Percentiles rank a stretch among this genome's conserved stretches.
Evolutionary conservation across 2,329 filamentous ascomycete genomes (phyloP).

Genomic region (Aureobasidium sp.): DNA sequence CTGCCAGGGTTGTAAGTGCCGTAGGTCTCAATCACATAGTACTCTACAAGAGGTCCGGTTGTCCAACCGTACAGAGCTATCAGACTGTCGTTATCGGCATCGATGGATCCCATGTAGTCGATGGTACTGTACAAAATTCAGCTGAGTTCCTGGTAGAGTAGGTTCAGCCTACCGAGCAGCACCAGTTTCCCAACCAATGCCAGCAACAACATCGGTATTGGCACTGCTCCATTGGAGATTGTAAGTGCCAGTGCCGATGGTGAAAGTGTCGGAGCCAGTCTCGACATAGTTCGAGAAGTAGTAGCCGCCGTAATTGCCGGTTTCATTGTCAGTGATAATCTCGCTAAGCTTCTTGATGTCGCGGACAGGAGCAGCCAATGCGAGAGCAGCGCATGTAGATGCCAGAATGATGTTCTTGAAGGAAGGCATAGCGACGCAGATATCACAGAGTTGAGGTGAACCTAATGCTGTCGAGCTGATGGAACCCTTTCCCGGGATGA

Average conservation of each 20-base stretch:
- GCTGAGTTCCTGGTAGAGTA: neutral
- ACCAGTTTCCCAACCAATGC: conserved; percentile 53
- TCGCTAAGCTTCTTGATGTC: conserved; percentile 10
- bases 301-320: conserved; percentile 15
- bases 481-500: no score
- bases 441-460: neutral
- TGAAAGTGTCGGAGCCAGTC: conserved; percentile 13
- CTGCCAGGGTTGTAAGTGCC: conserved; percentile 40
- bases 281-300: conserved; percentile 18
- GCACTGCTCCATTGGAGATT: conserved; percentile 13
- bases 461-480: neutral
- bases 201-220: conserved; percentile 39
- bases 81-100: conserved; percentile 44
- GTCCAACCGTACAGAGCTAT: conserved; percentile 55
- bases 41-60: conserved; percentile 47
- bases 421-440: neutral
- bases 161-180: conserved; percentile 32
- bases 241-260: conserved; percentile 15
- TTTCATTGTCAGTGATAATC: conserved; percentile 8
- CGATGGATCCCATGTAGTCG: conserved; percentile 43
- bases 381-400: neutral
- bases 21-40: conserved; percentile 51
- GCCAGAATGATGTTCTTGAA: neutral
- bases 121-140: conserved; percentile 35
- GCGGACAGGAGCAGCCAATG: neutral